These are phyloP conservation scores for Fusarium pseudonygamai DNA, from an alignment of 2,329 filamentous ascomycete genomes.

Conservation along the genomic window DNA sequence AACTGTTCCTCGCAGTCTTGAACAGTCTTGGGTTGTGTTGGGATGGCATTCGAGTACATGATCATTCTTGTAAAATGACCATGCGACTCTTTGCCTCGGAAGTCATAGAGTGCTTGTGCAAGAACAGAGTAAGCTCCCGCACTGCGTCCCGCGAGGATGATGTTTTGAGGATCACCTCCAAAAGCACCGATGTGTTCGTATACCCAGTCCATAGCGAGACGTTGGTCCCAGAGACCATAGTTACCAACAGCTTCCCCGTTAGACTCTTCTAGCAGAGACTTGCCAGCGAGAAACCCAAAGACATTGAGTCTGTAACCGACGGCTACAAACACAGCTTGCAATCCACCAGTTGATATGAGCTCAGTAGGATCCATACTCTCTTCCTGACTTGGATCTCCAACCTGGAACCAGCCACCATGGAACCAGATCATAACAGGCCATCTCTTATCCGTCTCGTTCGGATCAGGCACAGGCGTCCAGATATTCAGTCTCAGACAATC, in stretches of 20 bases:
- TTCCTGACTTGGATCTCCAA: conserved; percentile 55
- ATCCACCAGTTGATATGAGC: conserved; percentile 45
- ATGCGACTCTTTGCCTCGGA: not conserved
- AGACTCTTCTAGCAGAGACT: not conserved
- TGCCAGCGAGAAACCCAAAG: not conserved
- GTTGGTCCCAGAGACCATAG: conserved; percentile 15
- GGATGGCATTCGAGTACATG: conserved; percentile 18
- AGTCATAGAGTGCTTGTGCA: not conserved
- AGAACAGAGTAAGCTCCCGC: conserved; percentile 6
- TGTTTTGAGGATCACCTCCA: not conserved
- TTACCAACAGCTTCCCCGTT: not conserved
- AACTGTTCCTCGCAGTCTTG: conserved; percentile 5
- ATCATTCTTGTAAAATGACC: not conserved
- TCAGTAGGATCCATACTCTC: conserved; percentile 55
- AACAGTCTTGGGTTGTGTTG: conserved; percentile 9
- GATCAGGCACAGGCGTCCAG: not conserved
- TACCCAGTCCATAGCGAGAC: conserved; percentile 18
- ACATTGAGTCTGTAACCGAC: conserved; percentile 8
- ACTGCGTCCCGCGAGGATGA: not conserved
- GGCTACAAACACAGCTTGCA: conserved; percentile 2
- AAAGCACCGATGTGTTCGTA: not conserved
- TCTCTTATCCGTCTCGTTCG: not conserved
- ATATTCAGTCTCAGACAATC: conserved; percentile 1
- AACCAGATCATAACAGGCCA: conserved; percentile 51
- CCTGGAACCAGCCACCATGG: conserved; percentile 59